Base-by-base conservation (phyloP, 331 rosid genomes). In the Quercus phellos region DNA sequence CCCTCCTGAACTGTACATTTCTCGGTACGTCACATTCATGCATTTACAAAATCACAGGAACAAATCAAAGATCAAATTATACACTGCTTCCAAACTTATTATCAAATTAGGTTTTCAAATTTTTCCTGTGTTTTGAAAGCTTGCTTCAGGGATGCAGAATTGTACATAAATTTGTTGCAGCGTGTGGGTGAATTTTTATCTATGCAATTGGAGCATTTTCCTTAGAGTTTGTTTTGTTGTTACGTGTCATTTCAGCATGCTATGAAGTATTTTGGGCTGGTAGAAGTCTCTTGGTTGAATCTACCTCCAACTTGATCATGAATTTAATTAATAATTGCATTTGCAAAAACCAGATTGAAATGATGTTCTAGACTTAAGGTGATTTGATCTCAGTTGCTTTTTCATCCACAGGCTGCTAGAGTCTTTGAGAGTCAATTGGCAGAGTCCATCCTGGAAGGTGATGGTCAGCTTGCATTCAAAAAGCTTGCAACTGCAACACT, bases 401-500 rank as follows among this genome's bases (percentile, higher is more conserved):
- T 84, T 61, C 61, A 56, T 64, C 27, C 29, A 81, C 82, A 94
- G 99, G 93, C 93, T 84, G 90, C 94, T 55, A 84, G 96, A 78
- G 93, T 82, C 70, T 85, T 94, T 55, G 99, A 94, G 83, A 90
- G 96, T 79, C 97, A 84, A 76, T 64, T 87, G 87, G 90, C 96
- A 10, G 87, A 85, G 84, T 87, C 97, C 74, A 90, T 92, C 64
- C 78, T 92, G 80, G 86, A 86, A 87, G 79, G 84, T 59, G 66
- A 85, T 73, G 98, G 94, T 27, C 96, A 88, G 84, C 84, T 92
- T 72, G 91, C 96, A 54, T 84, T 92, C 77, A 88, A 88, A 77
- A 90, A 88, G 89, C 93, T 92, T 74, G 98, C 93, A 51, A 90
- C 98, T 34, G 91, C 95, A 68, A 92, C 99, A n/a, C 93, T 95